Conservation (phyloP, 257 asterid species). For the Solanum dulcamara region DNA sequence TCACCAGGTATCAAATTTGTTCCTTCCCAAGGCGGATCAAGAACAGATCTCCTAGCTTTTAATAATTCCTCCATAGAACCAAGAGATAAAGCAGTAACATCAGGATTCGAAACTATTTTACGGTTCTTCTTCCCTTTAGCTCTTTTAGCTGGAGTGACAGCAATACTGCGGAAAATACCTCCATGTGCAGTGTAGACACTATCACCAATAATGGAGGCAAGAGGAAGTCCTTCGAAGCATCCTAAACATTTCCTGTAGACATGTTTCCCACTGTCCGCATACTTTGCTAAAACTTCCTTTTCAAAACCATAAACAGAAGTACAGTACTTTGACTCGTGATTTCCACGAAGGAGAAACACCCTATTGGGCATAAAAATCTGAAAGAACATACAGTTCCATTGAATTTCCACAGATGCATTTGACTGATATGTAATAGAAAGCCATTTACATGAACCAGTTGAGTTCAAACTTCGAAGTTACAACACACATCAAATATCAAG, state of each 20-base stretch:
- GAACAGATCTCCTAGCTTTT: conserved; percentile 91
- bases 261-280: conserved; percentile 85
- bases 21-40: conserved; percentile 99
- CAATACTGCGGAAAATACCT: conserved; percentile 77
- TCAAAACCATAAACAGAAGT: conserved; percentile 97
- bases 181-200: conserved; percentile 92
- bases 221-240: conserved; percentile 97
- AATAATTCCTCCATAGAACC: conserved; percentile 89
- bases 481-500: neutral
- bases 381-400: neutral
- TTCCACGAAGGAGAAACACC: conserved; percentile 88
- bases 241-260: conserved; percentile 93
- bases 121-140: conserved; percentile 72
- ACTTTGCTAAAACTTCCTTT: conserved; percentile 71
- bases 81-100: conserved; percentile 34
- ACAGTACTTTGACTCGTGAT: conserved; percentile 94
- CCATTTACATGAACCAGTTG: neutral
- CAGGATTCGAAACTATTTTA: conserved; percentile 47
- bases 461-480: neutral
- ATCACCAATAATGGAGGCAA: conserved; percentile 82
- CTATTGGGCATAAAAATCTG: conserved; percentile 84
- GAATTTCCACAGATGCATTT: neutral
- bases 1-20: conserved; percentile 93
- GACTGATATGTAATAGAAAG: neutral
- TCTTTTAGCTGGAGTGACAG: conserved; percentile 62